Evolutionary conservation across 2,329 filamentous ascomycete genomes (phyloP).

Genomic region (Paecilomyces formosus): DNA sequence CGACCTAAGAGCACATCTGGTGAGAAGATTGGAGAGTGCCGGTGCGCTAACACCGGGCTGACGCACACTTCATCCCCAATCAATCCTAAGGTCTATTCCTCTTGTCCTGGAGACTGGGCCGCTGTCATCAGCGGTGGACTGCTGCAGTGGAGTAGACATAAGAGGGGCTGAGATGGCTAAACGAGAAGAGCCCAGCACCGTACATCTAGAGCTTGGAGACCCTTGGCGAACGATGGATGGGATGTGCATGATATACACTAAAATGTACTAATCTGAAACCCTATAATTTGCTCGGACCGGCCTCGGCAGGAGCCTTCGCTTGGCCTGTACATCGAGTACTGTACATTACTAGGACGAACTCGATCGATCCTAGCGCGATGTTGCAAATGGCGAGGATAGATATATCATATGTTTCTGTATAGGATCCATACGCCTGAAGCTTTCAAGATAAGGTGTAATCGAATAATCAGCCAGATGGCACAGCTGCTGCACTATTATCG

Average conservation of each 20-base stretch:
- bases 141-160: neutral
- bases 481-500: neutral
- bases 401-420: neutral
- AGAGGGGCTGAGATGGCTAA: neutral
- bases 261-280: conserved; percentile 1
- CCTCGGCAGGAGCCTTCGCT: neutral
- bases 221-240: neutral
- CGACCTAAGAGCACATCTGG: neutral
- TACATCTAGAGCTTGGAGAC: conserved; percentile 3
- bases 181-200: neutral
- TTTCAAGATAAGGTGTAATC: neutral
- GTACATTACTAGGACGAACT: neutral
- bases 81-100: neutral
- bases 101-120: neutral
- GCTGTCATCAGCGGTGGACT: neutral
- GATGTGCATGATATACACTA: neutral
- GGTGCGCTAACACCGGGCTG: conserved; percentile 7
- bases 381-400: neutral
- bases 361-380: neutral
- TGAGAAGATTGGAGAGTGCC: conserved; percentile 4
- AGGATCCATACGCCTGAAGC: neutral
- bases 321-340: neutral
- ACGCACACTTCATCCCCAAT: conserved; percentile 1
- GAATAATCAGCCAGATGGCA: neutral
- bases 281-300: neutral